Conservation (phyloP, 352 stramenopile genomes). For the Phytopythium boreale region DNA sequence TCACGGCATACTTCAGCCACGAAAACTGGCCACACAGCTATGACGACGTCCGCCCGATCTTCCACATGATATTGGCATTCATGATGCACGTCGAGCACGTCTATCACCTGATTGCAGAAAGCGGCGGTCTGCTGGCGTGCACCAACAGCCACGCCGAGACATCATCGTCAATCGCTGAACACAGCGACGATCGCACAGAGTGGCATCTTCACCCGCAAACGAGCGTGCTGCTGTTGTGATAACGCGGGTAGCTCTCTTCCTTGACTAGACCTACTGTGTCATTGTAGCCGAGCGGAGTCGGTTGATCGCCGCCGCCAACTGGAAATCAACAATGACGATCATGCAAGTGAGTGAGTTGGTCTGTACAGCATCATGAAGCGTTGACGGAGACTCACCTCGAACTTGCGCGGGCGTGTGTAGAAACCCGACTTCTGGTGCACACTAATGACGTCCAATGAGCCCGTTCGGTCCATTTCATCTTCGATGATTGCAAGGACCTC, state of each 20-base stretch:
- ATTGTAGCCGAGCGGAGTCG: conserved; percentile 73
- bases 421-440: conserved; percentile 63
- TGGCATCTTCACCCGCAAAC: neutral
- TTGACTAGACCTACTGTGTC: conserved; percentile 38
- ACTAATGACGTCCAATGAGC: conserved; percentile 61
- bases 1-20: conserved; percentile 38
- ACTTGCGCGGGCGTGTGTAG: conserved; percentile 73
- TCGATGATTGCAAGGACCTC: conserved; percentile 69
- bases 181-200: neutral
- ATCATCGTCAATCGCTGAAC: neutral
- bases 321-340: conserved; percentile 5
- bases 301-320: conserved; percentile 88
- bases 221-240: neutral
- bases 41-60: conserved; percentile 19
- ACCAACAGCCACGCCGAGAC: neutral
- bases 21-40: conserved; percentile 28
- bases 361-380: neutral
- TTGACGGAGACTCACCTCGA: conserved; percentile 49
- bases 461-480: conserved; percentile 52
- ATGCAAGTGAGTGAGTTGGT: neutral
- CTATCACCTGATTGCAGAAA: conserved; percentile 18
- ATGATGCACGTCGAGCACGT: conserved; percentile 42
- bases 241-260: neutral
- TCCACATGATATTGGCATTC: conserved; percentile 28
- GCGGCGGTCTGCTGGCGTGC: conserved; percentile 20